A percentile compares a stretch with the other conserved stretches of the same genome.
These are phyloP conservation scores for Claviceps spartinae DNA, from an alignment of 2,329 filamentous ascomycete genomes.

Conservation along the genomic window DNA sequence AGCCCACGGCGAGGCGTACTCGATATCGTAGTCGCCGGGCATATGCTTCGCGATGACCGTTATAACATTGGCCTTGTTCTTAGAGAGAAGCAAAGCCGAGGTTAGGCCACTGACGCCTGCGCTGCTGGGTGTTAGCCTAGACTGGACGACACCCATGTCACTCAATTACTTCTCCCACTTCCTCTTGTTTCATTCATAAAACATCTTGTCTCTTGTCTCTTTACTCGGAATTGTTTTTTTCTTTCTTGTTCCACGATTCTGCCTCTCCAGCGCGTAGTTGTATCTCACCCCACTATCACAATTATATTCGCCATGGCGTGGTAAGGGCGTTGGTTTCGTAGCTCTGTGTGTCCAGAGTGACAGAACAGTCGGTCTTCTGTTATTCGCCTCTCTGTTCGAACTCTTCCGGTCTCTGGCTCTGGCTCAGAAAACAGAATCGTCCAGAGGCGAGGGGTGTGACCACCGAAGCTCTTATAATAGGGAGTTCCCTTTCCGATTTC, in stretches of 20 bases:
- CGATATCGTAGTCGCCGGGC: constrained; percentile 83
- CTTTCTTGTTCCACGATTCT: no score
- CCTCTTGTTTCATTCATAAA: neutral
- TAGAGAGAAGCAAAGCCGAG: constrained; percentile 34
- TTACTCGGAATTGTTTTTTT: no score
- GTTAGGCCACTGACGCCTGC: constrained; percentile 40
- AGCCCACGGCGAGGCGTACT: constrained; percentile 84
- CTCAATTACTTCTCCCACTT: neutral
- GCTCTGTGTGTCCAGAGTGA: no score
- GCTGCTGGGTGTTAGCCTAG: constrained; percentile 10
- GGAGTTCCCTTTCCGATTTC: no score
- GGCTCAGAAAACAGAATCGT: no score
- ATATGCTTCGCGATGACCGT: constrained; percentile 77
- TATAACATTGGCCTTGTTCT: constrained; percentile 32
- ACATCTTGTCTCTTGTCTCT: no score
- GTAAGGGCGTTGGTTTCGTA: no score
- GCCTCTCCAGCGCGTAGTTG: neutral
- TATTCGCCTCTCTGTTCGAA: no score
- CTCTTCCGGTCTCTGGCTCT: no score
- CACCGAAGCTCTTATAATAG: no score
- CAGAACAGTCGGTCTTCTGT: no score
- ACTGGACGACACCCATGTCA: neutral
- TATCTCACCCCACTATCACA: constrained; percentile 20
- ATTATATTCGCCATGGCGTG: neutral
- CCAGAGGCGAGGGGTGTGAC: no score